phyloP scores from a whole-genome alignment of 441 rosid genomes.

The Capsella rubella region DNA sequence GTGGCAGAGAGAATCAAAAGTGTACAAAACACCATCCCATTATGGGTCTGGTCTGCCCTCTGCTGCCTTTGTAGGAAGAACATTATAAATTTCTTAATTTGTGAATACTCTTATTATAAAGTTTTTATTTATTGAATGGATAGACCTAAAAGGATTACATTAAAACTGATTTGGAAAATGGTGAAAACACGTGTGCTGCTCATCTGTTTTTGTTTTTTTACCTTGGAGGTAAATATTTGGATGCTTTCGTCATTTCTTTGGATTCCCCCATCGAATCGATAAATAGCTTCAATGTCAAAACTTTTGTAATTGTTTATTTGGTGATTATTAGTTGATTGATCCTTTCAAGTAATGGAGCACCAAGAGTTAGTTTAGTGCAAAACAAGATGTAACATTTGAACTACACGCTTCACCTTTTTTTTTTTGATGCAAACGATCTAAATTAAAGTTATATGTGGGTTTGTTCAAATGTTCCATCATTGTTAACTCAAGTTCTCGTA shows the following conservation, averaged over 20 bases:
- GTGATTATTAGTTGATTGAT: not conserved
- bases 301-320: slow-evolving; percentile 8
- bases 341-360: not conserved
- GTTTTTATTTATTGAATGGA: not conserved
- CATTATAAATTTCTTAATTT: slow-evolving; percentile 27
- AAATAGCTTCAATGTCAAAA: slow-evolving; percentile 26
- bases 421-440: not conserved
- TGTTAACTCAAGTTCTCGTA: not conserved
- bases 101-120: not conserved
- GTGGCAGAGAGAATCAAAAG: slow-evolving; percentile 33
- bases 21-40: slow-evolving; percentile 35
- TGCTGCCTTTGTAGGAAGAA: slow-evolving; percentile 35
- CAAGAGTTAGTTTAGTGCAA: not conserved
- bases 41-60: slow-evolving; percentile 32
- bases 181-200: slow-evolving; percentile 38
- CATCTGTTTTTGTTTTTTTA: slow-evolving; percentile 15
- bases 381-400: slow-evolving; percentile 16
- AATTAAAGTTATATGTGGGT: not conserved
- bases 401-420: not conserved
- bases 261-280: slow-evolving; percentile 28
- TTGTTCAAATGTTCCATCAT: slow-evolving; percentile 28
- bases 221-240: slow-evolving; percentile 34
- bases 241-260: slow-evolving; percentile 38
- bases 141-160: not conserved
- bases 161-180: not conserved